Evolutionary conservation across 192 early-diverging fungal species (phyloP), one percentile per base, ranked within the genome.

Genomic region (Nowakowskiella sp.): DNA sequence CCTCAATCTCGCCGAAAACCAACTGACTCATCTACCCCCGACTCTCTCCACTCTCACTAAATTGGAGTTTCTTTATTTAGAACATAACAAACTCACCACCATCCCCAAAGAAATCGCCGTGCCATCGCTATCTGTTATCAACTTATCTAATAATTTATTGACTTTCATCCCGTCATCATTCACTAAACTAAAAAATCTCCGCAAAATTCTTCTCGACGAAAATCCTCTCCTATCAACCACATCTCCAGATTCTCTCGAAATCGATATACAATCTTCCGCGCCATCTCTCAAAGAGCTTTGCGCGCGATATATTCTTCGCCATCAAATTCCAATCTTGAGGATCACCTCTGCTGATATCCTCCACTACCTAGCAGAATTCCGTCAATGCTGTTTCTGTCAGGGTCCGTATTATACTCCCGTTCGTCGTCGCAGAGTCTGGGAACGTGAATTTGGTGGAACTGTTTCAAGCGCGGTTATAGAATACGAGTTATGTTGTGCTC

Each of bases 271-370:
- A 22, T 58, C 57, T 43, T 29, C 31, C 6, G 68, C 73, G n/a
- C 89, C 89, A 1, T 74, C 75, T 5, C 65, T 92, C 13, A 72
- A 82, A 45, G 90, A 92, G 61, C 61, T 88, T 3, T 82, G 86
- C 21, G 88, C 89, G 1, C 68, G 90, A 32, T 71, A 77, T 16
- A 73, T 90, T 42, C 77, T 86, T 4, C 73, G 84, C n/a, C 65
- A 79, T 5, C 69, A 85, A 32, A 50, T 86, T 8, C 65, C 76
- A 3, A 61, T 88, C 42, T 76, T 76, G 8, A 29, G 65, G 7
- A 47, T 66, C 46, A 55, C 76, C 6, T 59, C 71, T 2, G 63
- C 64, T 8, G 67, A 88, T 29, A 34, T 92, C 21, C 76, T 79
- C 57, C 61, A 62, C 16, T 91, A 89, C 59, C 53, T 92, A 25